A percentile compares a stretch with the other conserved stretches of the same genome.
These are phyloP conservation scores for Xeromyces bisporus DNA, from an alignment of 495 filamentous ascomycete genomes.

Conservation along the genomic window DNA sequence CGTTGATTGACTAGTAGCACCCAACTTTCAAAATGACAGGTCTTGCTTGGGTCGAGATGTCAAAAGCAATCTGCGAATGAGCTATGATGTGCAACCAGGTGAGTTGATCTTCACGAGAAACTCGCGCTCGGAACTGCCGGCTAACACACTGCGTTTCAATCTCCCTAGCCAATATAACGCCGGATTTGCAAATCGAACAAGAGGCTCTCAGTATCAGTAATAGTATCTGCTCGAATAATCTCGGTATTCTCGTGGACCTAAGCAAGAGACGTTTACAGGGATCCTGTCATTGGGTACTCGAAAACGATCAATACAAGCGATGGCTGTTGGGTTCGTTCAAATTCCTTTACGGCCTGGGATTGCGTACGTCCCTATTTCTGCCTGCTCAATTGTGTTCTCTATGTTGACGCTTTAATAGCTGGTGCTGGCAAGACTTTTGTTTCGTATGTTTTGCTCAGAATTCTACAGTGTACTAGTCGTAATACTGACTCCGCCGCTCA, in stretches of 20 bases:
- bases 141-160: too few species aligned
- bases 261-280: conserved; percentile 16
- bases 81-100: conserved; percentile 11
- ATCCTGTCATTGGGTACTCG: conserved; percentile 16
- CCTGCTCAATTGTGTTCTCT: background rate
- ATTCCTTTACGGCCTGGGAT: conserved; percentile 16
- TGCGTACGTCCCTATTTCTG: conserved; percentile 9
- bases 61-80: conserved; percentile 4
- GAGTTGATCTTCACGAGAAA: conserved; percentile 3
- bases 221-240: conserved; percentile 8
- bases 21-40: too few species aligned
- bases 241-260: conserved; percentile 14
- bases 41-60: conserved; percentile 7
- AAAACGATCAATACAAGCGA: conserved; percentile 8
- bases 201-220: conserved; percentile 8
- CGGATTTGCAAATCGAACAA: conserved; percentile 8
- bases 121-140: too few species aligned
- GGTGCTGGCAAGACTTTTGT: conserved; percentile 23
- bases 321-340: conserved; percentile 15
- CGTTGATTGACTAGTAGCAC: too few species aligned
- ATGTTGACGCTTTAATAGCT: conserved; percentile 6
- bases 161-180: conserved; percentile 2
- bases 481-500: conserved; percentile 3
- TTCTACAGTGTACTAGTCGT: background rate
- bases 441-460: conserved; percentile 11